These are phyloP conservation scores for Mortierella polycephala DNA, from an alignment of 371 early-diverging fungal genomes.

Conservation along the genomic window DNA sequence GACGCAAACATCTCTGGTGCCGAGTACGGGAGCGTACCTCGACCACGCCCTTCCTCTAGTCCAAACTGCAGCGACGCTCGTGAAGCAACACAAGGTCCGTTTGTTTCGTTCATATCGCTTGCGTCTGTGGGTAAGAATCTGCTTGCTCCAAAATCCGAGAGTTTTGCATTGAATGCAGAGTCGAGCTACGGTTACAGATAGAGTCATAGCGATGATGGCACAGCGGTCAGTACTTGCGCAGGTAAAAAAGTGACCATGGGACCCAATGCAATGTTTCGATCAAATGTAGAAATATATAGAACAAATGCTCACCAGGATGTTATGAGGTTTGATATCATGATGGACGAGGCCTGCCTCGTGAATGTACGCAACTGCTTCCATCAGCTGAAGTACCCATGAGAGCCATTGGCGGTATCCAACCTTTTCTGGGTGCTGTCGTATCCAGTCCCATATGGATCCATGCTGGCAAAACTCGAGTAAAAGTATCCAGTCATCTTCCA, in stretches of 20 bases:
- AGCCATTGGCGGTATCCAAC: constrained; percentile 72
- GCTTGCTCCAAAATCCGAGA: constrained; percentile 59
- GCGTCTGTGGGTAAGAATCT: constrained; percentile 24
- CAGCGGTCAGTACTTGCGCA: not conserved
- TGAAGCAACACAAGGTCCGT: not conserved
- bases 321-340: constrained; percentile 91
- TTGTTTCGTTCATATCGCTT: not conserved
- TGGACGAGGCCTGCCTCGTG: constrained; percentile 78
- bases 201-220: not conserved
- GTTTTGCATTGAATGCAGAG: constrained; percentile 36
- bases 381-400: constrained; percentile 77
- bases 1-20: constrained; percentile 72
- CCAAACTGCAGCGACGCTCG: constrained; percentile 32
- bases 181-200: constrained; percentile 59
- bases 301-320: constrained; percentile 71
- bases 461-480: constrained; percentile 72
- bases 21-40: constrained; percentile 78
- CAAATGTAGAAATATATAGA: not conserved
- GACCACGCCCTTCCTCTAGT: constrained; percentile 68
- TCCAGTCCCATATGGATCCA: constrained; percentile 77
- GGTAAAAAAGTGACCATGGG: not conserved
- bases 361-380: constrained; percentile 72
- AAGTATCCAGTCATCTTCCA: constrained; percentile 54
- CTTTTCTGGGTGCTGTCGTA: constrained; percentile 57
- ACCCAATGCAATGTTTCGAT: not conserved